Evolutionary conservation across 192 early-diverging fungal species (phyloP).

Genomic region (Gonapodya prolifera): DNA sequence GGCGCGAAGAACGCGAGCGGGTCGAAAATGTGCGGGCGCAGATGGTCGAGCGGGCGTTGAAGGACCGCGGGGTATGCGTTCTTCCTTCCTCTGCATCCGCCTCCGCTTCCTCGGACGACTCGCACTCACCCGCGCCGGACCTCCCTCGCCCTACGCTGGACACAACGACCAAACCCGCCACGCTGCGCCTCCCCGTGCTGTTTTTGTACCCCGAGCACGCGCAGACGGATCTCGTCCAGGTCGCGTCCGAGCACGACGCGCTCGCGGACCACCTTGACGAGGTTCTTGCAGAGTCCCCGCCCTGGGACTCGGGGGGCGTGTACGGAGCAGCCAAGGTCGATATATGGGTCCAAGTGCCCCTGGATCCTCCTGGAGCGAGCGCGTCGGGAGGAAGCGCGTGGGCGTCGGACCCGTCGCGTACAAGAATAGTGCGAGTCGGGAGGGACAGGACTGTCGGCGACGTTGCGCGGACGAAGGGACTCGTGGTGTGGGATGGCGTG

Average conservation of each 20-base stretch:
- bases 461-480: slow-evolving; percentile 48
- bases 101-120: neutral
- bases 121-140: neutral
- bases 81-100: neutral
- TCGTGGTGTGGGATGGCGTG: slow-evolving; percentile 70
- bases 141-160: neutral
- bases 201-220: slow-evolving; percentile 92
- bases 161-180: slow-evolving; percentile 5
- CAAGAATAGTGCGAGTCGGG: slow-evolving; percentile 20
- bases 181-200: slow-evolving; percentile 68
- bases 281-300: slow-evolving; percentile 64
- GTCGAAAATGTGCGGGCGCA: neutral
- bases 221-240: slow-evolving; percentile 76
- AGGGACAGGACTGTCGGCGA: slow-evolving; percentile 48
- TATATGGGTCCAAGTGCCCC: slow-evolving; percentile 61
- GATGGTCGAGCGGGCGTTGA: neutral
- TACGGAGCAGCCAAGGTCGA: slow-evolving; percentile 65
- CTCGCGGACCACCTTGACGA: slow-evolving; percentile 71
- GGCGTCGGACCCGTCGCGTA: neutral
- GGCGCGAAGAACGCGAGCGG: neutral
- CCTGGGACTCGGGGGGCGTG: slow-evolving; percentile 60
- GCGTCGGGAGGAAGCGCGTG: slow-evolving; percentile 38
- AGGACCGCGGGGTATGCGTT: neutral
- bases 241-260: slow-evolving; percentile 69
- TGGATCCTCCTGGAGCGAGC: slow-evolving; percentile 27